phyloP scores from a whole-genome alignment of 2,329 filamentous ascomycete species.

The Rutstroemia sydowiana region DNA sequence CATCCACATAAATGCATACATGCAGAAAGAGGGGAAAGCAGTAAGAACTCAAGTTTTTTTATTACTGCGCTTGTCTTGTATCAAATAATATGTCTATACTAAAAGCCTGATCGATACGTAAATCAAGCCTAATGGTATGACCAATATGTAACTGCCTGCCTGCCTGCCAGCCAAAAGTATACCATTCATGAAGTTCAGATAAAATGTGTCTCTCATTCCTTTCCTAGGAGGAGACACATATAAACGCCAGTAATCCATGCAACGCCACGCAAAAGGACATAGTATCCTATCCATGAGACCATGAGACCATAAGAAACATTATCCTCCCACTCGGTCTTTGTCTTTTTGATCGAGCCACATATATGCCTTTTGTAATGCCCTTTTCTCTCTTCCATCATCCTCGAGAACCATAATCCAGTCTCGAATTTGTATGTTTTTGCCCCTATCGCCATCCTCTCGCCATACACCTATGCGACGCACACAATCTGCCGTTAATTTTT shows the following conservation, averaged over 20 bases:
- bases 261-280: constrained; percentile 8
- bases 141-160: neutral
- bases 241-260: constrained; percentile 9
- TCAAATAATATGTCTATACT: neutral
- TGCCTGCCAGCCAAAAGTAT: neutral
- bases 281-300: constrained; percentile 1
- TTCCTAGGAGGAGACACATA: neutral
- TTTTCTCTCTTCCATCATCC: constrained; percentile 62
- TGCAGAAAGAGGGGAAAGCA: neutral
- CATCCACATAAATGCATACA: neutral
- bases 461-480: constrained; percentile 63
- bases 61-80: neutral
- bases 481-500: constrained; percentile 47
- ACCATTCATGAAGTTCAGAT: constrained; percentile 3
- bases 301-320: neutral
- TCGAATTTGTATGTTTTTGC: constrained; percentile 72
- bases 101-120: neutral
- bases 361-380: constrained; percentile 46
- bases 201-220: neutral
- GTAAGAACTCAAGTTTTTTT: neutral
- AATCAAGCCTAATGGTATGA: constrained; percentile 1
- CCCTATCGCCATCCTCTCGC: constrained; percentile 71
- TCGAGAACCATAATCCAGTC: constrained; percentile 78
- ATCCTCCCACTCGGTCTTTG: constrained; percentile 35
- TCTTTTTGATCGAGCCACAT: constrained; percentile 23